Conservation (phyloP, 2,329 filamentous ascomycete genomes). For the Aspergillus latus region DNA sequence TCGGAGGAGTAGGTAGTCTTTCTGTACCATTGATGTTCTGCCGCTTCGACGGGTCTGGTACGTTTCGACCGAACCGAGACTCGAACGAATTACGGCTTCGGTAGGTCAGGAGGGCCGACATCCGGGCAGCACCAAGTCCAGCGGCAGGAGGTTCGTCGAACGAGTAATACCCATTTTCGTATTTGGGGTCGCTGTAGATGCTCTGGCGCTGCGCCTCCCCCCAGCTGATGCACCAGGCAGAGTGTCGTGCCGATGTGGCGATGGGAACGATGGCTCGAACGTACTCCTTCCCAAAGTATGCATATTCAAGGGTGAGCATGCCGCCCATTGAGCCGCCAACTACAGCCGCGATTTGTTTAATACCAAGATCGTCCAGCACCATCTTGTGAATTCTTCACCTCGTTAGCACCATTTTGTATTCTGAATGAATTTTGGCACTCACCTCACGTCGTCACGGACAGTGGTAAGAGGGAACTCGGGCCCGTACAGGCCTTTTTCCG, state of each 20-base stretch:
- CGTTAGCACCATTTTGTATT: slow-evolving; percentile 8
- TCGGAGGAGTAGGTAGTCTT: slow-evolving; percentile 59
- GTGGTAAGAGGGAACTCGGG: slow-evolving; percentile 96
- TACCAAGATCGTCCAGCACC: slow-evolving; percentile 55
- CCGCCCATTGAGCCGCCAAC: slow-evolving; percentile 61
- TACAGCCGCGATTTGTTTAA: slow-evolving; percentile 54
- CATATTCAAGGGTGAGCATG: slow-evolving; percentile 58
- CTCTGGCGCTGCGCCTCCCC: slow-evolving; percentile 58
- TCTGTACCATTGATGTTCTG: slow-evolving; percentile 76
- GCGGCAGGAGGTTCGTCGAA: slow-evolving; percentile 83
- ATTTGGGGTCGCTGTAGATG: slow-evolving; percentile 98
- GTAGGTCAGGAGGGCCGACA: slow-evolving; percentile 95
- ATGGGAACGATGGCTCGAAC: slow-evolving; percentile 56
- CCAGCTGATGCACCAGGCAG: slow-evolving; percentile 61
- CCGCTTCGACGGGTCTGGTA: slow-evolving; percentile 76
- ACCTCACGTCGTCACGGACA: slow-evolving; percentile 93
- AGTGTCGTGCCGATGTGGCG: slow-evolving; percentile 56
- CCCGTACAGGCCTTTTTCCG: slow-evolving; percentile 74
- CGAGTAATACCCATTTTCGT: slow-evolving; percentile 92
- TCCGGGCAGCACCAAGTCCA: slow-evolving; percentile 88
- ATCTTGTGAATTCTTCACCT: slow-evolving; percentile 52
- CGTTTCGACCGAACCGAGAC: slow-evolving; percentile 89
- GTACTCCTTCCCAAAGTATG: slow-evolving; percentile 69
- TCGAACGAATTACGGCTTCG: slow-evolving; percentile 97
- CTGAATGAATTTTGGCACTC: slow-evolving; percentile 36